Evolutionary conservation across 2,329 filamentous ascomycete genomes (phyloP).

Genomic region (Pestalotiopsis sp.): DNA sequence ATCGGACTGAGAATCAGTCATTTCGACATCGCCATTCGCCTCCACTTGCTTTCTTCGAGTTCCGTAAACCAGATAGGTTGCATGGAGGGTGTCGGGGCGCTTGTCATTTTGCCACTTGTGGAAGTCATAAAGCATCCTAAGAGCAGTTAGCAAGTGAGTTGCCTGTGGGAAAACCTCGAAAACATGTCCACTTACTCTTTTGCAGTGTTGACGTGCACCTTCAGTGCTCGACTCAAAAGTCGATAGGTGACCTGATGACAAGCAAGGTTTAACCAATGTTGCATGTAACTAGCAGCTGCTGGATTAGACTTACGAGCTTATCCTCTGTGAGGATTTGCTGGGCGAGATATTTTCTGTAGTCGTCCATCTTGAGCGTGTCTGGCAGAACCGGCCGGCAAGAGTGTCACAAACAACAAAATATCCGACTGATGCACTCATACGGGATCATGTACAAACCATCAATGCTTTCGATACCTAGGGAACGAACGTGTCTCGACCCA

Average conservation of each 20-base stretch:
- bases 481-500: conserved; percentile 1
- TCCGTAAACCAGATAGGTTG: conserved; percentile 88
- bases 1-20: conserved; percentile 67
- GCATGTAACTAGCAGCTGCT: conserved; percentile 16
- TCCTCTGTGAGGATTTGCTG: conserved; percentile 77
- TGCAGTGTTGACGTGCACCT: conserved; percentile 82
- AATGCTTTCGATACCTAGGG: neutral
- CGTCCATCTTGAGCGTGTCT: conserved; percentile 47
- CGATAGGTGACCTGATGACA: conserved; percentile 78
- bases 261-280: neutral
- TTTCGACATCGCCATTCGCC: conserved; percentile 68
- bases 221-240: conserved; percentile 77
- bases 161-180: neutral
- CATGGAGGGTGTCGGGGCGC: conserved; percentile 75
- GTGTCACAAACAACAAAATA: neutral
- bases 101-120: conserved; percentile 76
- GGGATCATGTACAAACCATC: neutral
- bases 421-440: neutral
- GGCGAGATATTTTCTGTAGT: conserved; percentile 74
- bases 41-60: conserved; percentile 49
- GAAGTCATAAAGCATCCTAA: conserved; percentile 85
- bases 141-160: neutral
- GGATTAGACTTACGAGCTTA: conserved; percentile 58
- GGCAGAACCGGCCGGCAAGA: neutral
- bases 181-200: conserved; percentile 69